Evolutionary conservation across 495 filamentous ascomycete genomes (phyloP).

Genomic region (Tetracladium setigerum): DNA sequence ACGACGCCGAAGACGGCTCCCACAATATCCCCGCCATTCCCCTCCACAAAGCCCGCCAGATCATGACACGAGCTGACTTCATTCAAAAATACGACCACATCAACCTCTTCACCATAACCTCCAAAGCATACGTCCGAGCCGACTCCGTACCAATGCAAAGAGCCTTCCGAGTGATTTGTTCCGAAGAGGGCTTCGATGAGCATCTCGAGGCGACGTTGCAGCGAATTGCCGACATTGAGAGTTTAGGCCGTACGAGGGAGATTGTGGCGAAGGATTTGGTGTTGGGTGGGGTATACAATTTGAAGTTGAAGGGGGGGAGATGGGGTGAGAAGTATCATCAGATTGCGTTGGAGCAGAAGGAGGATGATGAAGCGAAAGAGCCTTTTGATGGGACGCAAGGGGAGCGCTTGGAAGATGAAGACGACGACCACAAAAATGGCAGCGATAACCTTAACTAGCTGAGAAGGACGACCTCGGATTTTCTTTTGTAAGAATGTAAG

Average conservation of each 20-base stretch:
- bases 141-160: slow-evolving; percentile 94
- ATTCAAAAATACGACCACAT: slow-evolving; percentile 86
- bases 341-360: slow-evolving; percentile 20
- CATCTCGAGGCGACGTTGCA: slow-evolving; percentile 75
- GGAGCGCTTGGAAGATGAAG: neutral
- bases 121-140: slow-evolving; percentile 77
- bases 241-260: slow-evolving; percentile 84
- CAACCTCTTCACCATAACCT: slow-evolving; percentile 94
- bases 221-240: slow-evolving; percentile 85
- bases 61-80: slow-evolving; percentile 96
- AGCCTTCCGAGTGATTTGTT: slow-evolving; percentile 78
- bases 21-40: slow-evolving; percentile 77
- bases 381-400: slow-evolving; percentile 1
- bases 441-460: no score
- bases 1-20: slow-evolving; percentile 54
- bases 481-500: no score
- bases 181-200: slow-evolving; percentile 63
- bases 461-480: no score
- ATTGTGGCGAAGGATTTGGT: slow-evolving; percentile 76
- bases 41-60: slow-evolving; percentile 74
- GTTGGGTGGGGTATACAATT: slow-evolving; percentile 75
- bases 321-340: slow-evolving; percentile 22
- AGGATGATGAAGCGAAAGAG: slow-evolving; percentile 21
- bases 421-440: no score
- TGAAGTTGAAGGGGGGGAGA: slow-evolving; percentile 34